Evolutionary conservation across 495 filamentous ascomycete genomes (phyloP), one percentile per base, ranked within the genome.

Genomic region (Talaromyces ruber): DNA sequence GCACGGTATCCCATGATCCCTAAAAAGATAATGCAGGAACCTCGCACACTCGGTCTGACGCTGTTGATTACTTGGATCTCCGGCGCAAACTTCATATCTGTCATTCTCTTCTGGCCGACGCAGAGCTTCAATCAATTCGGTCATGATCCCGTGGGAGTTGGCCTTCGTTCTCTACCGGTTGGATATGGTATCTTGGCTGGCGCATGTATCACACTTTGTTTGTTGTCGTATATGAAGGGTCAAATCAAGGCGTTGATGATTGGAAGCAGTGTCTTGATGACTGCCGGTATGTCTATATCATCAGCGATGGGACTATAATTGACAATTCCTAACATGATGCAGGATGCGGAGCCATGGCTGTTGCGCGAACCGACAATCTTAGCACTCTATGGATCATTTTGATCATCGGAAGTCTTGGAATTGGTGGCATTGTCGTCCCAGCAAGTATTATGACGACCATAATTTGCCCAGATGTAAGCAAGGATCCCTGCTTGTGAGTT

Each of bases 101-200:
- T 89, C 3, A 68, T 90, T 26, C 81, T 90, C 71, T 86, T 90
- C 65, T 90, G 87, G 88, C 88, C 88, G 0, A 87, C 84, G 0
- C 82, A 90, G 71, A 84, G 86, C 1, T 89, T 85, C 76, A 90
- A 90, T 66, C 85, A 89, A 8, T 90, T 88, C 63, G 87, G 86
- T 14, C 85, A 89, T 62, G 82, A 88, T 62, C 86, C 87, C 5
- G 69, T 86, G 21, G 81, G 74, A n/a, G 81, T 89, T 54, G 87
- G 87, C 32, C 65, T 90, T 61, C 82, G 87, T 62, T 86, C 86
- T 62, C 56, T 90, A 18, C 86, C 87, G 4, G 79, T 88, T 60
- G 86, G 84, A 2, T 84, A 89, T 58, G 80, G 81, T 24, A 86
- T 88, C 61, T 72, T 89, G 22, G 69, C 65, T 28, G 87, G 88